Base-by-base conservation (phyloP, 495 filamentous ascomycete genomes). In the Trichodelitschia bisporula region DNA sequence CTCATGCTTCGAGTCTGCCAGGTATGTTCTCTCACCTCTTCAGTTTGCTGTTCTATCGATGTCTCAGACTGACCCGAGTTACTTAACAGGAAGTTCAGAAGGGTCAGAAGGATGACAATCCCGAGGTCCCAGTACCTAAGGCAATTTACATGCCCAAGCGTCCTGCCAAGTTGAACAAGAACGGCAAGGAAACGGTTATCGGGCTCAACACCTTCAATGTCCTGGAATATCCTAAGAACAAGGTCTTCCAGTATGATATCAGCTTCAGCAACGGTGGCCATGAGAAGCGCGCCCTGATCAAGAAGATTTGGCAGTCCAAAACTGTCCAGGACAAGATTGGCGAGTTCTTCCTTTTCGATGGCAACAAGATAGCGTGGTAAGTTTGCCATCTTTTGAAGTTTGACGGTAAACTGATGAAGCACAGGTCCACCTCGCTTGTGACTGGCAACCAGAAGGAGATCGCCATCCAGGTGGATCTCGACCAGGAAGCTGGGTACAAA, bases 171-270 rank as follows among this genome's bases (percentile, higher is more conserved):
- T 29, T 39, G 33, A 47, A 44, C 31, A 33, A 13, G 13, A 13
- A 19, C 9, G 83, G 76, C 10, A 62, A 56, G 19, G 43, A 54
- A 0, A 55, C 72, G 12, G 51, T 53, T 4, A 42, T 93, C 4
- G 41, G 50, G 0, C 48, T 89, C 30, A 97, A 97, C 48, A 65
- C 77, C 4, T 91, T 66, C 49, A 56, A 59, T 0, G 64, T 91
- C n/a, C 39, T 32, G 2, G 40, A 51, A 33, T 61, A 55, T 18
- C 62, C 66, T 0, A 60, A 41, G 13, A 54, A 47, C 4, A 53
- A 56, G 0, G 58, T 92, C 27, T 69, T 65, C 34, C 82, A 92
- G 51, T 95, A 80, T 37, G 83, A 92, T 55, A 78, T 91, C 53
- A 62, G 76, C 65, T 13, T 28, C 13, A 19, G 29, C 19, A 61